Evolutionary conservation across 768 basidiomycete genomes (phyloP), one percentile per base, ranked within the genome.

Genomic region (Termitomyces sp.): DNA sequence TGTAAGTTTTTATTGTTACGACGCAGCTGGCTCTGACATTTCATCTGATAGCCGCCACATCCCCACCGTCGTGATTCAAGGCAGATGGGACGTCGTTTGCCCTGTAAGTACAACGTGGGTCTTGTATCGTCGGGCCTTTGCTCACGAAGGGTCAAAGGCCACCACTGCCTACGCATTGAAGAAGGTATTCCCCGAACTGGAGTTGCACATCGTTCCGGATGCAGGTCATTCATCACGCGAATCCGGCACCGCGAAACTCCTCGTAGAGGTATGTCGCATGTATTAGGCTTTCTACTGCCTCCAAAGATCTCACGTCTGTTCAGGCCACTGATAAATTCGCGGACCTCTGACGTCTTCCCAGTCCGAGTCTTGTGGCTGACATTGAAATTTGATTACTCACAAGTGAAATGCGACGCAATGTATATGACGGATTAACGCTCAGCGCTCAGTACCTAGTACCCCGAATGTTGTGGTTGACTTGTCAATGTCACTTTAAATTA

Each of bases 191-290:
- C 92, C 92, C 1, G 90, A 94, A 68, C 74, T 85, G n/a, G 83
- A 85, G 10, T 72, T 96, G 5, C 79, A 85, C 62, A 83, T 94
- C 54, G 88, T 94, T 12, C 86, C 90, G 15, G 90, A 92, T 71
- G 94, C 94, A 3, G 94, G 94, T 0, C 95, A 97, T 72, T 92
- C 90, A 36, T 81, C 91, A 12, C 83, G 87, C 48, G 95, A 96
- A 74, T 69, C 76, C 1, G 88, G 87, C 3, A 96, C 77, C 10
- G 76, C 85, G 32, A 85, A 86, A 71, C 72, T 88, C 57, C 78
- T 96, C 45, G 83, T 92, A 15, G 82, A 92, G 79, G 92, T 86
- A 56, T 36, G 79, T 57, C 0, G 9, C n/a, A 14, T 15, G 8
- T 36, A 20, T 49, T 52, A 3, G 7, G 17, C 17, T 15, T 42